Evolutionary conservation across 2,329 filamentous ascomycete species (phyloP).

Genomic region (Neurospora sp.): DNA sequence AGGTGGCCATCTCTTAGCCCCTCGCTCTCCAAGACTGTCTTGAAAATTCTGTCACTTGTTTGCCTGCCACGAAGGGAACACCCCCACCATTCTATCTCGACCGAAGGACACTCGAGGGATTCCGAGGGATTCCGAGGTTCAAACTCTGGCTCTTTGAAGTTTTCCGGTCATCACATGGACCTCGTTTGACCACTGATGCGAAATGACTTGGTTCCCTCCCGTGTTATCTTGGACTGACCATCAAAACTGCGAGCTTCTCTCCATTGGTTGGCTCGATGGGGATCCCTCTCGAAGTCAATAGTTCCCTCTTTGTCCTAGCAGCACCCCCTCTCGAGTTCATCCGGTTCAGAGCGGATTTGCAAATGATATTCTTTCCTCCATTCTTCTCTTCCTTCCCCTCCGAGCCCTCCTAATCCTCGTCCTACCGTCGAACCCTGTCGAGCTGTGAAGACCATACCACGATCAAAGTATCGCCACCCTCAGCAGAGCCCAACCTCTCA

Average conservation of each 20-base stretch:
- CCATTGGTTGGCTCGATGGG: neutral
- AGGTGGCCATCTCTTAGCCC: neutral
- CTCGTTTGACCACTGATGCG: neutral
- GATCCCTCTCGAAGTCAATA: neutral
- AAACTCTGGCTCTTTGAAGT: neutral
- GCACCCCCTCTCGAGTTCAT: neutral
- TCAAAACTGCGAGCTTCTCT: neutral
- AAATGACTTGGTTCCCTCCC: neutral
- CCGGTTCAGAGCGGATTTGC: neutral
- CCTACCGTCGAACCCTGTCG: neutral
- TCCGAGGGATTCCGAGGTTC: neutral
- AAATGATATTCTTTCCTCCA: neutral
- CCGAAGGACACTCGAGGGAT: neutral
- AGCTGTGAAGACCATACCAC: neutral
- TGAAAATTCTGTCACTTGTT: neutral
- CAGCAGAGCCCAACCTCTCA: neutral
- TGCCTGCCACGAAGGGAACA: neutral
- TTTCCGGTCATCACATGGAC: neutral
- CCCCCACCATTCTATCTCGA: neutral
- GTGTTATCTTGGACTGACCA: neutral
- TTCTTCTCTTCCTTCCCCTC: neutral
- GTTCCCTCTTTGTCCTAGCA: neutral
- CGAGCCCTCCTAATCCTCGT: neutral
- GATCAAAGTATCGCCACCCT: neutral
- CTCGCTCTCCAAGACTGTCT: neutral